Conservation (phyloP, 176 grass and related monocot genomes). For the Puccinellia tenuiflora region DNA sequence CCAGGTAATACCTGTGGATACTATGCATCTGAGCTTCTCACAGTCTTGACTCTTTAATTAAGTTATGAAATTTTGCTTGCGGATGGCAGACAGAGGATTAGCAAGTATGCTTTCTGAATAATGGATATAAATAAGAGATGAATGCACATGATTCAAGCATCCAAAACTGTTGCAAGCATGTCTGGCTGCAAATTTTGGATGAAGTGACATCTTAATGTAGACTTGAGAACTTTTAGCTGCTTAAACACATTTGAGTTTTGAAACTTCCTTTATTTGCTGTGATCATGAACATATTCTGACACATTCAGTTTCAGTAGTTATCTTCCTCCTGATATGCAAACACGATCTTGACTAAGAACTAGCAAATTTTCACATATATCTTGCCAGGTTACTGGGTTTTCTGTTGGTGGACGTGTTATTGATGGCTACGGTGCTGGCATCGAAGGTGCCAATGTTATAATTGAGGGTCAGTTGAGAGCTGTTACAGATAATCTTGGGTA, state of each 20-base stretch:
- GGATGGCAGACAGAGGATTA: slow-evolving; percentile 1
- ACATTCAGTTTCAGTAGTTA: background rate
- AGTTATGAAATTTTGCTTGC: slow-evolving; percentile 1
- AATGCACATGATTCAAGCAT: background rate
- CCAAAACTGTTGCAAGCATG: slow-evolving; percentile 1
- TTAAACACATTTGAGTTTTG: slow-evolving; percentile 10
- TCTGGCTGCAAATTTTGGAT: background rate
- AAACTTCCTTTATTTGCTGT: background rate
- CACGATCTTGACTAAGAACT: background rate
- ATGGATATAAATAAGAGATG: slow-evolving; percentile 6
- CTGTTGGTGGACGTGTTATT: slow-evolving; percentile 77
- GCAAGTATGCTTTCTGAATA: slow-evolving; percentile 16
- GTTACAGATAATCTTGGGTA: slow-evolving; percentile 71
- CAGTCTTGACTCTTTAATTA: background rate
- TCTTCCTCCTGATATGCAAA: background rate
- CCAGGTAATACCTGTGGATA: slow-evolving; percentile 53
- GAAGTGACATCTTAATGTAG: background rate
- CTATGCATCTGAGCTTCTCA: slow-evolving; percentile 4
- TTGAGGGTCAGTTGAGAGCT: slow-evolving; percentile 74
- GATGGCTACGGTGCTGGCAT: slow-evolving; percentile 67
- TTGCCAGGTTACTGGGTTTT: slow-evolving; percentile 93
- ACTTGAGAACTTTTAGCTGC: background rate
- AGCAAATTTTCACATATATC: background rate
- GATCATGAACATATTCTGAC: background rate
- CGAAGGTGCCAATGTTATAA: slow-evolving; percentile 72